phyloP scores from a whole-genome alignment of 2,329 filamentous ascomycete species.

The Geoglossum cookeanum region DNA sequence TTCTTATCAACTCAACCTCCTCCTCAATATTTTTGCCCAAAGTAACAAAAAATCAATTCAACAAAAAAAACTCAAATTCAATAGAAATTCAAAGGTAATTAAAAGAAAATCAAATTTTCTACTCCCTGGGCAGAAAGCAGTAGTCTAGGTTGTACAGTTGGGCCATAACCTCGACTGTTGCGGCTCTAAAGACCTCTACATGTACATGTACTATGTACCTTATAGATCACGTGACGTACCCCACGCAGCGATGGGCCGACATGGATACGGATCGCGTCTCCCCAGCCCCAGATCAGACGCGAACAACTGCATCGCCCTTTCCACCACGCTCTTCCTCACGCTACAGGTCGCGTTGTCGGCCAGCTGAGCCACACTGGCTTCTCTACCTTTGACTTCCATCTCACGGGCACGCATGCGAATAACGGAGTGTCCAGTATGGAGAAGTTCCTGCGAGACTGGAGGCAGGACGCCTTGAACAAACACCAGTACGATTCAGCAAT shows the following conservation, averaged over 20 bases:
- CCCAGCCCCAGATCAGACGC: background rate
- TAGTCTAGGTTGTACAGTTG: too few relatives aligned
- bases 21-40: too few relatives aligned
- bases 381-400: background rate
- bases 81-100: too few relatives aligned
- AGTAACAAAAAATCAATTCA: too few relatives aligned
- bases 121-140: too few relatives aligned
- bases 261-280: background rate
- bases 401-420: background rate
- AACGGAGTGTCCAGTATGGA: slow-evolving; percentile 42
- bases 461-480: slow-evolving; percentile 86
- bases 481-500: slow-evolving; percentile 94
- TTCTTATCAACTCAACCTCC: too few relatives aligned
- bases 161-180: too few relatives aligned
- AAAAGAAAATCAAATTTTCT: too few relatives aligned
- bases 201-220: too few relatives aligned
- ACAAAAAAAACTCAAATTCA: too few relatives aligned
- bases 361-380: background rate
- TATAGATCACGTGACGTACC: too few relatives aligned
- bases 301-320: background rate
- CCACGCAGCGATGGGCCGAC: background rate
- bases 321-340: background rate
- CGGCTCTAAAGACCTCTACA: too few relatives aligned
- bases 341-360: background rate
- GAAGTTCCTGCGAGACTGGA: slow-evolving; percentile 81